These are phyloP conservation scores for Neocucurbitaria cava DNA, from an alignment of 2,329 filamentous ascomycete species.

Conservation along the genomic window DNA sequence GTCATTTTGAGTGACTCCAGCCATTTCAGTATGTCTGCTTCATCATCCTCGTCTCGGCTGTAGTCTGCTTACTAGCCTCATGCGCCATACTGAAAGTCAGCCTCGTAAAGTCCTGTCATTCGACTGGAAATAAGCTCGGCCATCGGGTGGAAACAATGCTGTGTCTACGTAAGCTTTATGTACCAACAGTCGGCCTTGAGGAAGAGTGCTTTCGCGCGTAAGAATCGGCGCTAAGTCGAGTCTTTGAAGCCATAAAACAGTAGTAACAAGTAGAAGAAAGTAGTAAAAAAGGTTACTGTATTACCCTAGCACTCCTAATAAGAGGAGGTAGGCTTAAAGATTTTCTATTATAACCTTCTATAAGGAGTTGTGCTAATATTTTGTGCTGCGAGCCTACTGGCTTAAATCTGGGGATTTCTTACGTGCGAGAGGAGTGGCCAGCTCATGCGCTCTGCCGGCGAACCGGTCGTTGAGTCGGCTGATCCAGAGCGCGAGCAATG, in stretches of 20 bases:
- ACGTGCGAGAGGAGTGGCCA: too few relatives aligned
- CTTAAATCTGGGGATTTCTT: too few relatives aligned
- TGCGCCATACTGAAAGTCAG: neutral
- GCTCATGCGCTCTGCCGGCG: constrained; percentile 1
- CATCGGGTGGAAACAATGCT: neutral
- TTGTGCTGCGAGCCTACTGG: too few relatives aligned
- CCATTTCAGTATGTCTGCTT: neutral
- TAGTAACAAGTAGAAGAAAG: too few relatives aligned
- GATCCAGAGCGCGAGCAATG: neutral
- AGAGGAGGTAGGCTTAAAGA: too few relatives aligned
- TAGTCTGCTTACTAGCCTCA: neutral
- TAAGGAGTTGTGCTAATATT: too few relatives aligned
- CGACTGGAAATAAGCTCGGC: neutral
- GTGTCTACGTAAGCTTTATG: neutral
- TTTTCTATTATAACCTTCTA: too few relatives aligned
- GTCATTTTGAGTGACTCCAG: neutral
- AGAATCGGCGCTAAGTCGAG: too few relatives aligned
- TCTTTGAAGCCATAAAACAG: too few relatives aligned
- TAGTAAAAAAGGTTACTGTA: too few relatives aligned
- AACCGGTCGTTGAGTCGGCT: neutral
- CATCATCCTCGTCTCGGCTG: neutral
- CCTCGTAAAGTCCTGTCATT: neutral
- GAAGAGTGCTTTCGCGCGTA: too few relatives aligned
- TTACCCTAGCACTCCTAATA: too few relatives aligned
- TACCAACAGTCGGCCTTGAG: neutral